Evolutionary conservation across 768 basidiomycete genomes (phyloP), one percentile per base, ranked within the genome.

Genomic region (Lactarius sanguifluus): DNA sequence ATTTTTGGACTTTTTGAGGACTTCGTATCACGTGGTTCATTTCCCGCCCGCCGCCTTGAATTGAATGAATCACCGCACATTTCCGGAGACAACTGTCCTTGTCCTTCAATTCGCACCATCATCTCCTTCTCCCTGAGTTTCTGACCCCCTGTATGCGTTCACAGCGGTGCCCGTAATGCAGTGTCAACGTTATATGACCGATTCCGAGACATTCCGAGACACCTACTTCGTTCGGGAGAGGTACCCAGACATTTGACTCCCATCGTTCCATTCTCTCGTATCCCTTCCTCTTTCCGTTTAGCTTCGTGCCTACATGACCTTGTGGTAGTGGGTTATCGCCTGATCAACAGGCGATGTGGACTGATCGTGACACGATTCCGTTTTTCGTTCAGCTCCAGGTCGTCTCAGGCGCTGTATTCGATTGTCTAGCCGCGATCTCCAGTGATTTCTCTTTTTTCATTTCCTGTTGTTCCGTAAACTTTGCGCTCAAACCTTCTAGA

Each of bases 1-100:
- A 25, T 25, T 52, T 52, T 61, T 36, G 32, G n/a, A 28, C 36
- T 5, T n/a, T 61, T 50, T 9, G 25, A 38, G 34, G 41, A 2
- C 32, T 16, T 57, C 59, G 9, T n/a, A 28, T 66, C 65, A 66
- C 65, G 65, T 66, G 65, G 1, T 15, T 45, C 43, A 57, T 34
- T 40, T 36, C 36, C 38, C 20, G 36, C 36, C n/a, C 32, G 12
- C 36, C 36, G 32, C 30, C 30, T 30, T 9, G 30, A 32, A 15
- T 30, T 16, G 54, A 28, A 18, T 56, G 16, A 30, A 12, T n/a
- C n/a, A n/a, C 25, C n/a, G 55, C 30, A 7, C 30, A 18, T 20
- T 34, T 34, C 34, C 43, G 23, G 54, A 32, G 61, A 66, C 8
- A 1, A 25, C 20, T 0, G 56, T 66, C 36, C 61, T 66, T 59